Base-by-base conservation (phyloP, 1,284 basidiomycete species). In the Hypsizygus ulmarius region DNA sequence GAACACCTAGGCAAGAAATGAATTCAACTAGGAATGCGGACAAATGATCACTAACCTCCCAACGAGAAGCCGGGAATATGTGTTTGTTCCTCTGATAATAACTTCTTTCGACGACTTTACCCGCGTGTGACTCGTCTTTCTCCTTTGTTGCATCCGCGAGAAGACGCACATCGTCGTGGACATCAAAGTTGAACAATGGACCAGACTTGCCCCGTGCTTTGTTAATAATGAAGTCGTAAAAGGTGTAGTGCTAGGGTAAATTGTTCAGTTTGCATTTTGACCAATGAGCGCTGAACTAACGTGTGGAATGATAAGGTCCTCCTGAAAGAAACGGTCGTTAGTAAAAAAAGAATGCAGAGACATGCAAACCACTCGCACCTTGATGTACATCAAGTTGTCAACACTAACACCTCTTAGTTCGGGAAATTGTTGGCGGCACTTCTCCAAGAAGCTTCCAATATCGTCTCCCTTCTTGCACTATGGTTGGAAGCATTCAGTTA, bases 391-490 rank as follows among this genome's bases (percentile, higher is more conserved):
- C 48, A 99, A 70, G 64, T 97, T 98, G 69, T 99, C 97, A 16
- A 93, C 93, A 50, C 84, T 90, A 38, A 94, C 82, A 7, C 87
- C 86, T 44, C 93, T 75, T 44, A 99, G 77, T 69, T 98, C 95
- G 1, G 94, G 87, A 61, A 97, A 91, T 60, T 98, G 94, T 43
- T 84, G 80, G 29, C 95, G 80, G 61, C 93, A 96, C 65, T 94
- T 97, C 64, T 95, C 91, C 50, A 99, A 74, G 68, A 99, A 98
- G 5, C 73, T 75, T 2, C 84, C 84, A 49, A 99, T 86, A 41
- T 86, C 83, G 61, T 99, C 95, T n/a, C 96, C 96, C 67, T 99
- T 99, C 75, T 93, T 97, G 70, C 94, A 97, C 93, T 97, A 32
- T 28, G 16, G 45, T 14, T 16, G 43, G 34, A 40, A 12, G 41